These are phyloP conservation scores for Atkinsonella hypoxylon DNA, from an alignment of 2,329 filamentous ascomycete genomes.

Conservation along the genomic window DNA sequence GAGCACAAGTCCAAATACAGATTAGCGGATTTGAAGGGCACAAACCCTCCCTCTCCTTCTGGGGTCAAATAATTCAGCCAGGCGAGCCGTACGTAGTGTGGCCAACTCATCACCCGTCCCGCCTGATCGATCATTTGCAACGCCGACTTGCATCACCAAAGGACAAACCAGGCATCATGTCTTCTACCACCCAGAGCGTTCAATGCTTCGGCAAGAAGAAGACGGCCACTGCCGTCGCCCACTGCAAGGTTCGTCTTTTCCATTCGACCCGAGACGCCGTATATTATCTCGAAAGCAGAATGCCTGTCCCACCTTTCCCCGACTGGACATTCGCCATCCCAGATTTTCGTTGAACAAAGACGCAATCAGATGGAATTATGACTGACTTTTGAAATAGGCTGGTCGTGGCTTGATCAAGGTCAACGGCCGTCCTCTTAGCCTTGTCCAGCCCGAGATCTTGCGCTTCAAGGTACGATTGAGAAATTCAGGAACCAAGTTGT, in stretches of 20 bases:
- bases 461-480: slow-evolving; percentile 75
- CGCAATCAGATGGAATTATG: no score
- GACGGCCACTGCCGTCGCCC: slow-evolving; percentile 79
- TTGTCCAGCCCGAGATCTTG: slow-evolving; percentile 92
- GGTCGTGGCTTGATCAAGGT: slow-evolving; percentile 81
- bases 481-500: no score
- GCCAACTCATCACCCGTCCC: slow-evolving; percentile 6
- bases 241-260: slow-evolving; percentile 66
- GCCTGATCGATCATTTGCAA: slow-evolving; percentile 3
- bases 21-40: slow-evolving; percentile 20
- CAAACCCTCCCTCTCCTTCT: slow-evolving; percentile 18
- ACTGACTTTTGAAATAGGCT: slow-evolving; percentile 25
- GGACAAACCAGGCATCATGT: slow-evolving; percentile 48
- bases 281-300: no score
- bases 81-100: no score
- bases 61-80: slow-evolving; percentile 12
- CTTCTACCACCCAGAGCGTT: slow-evolving; percentile 64
- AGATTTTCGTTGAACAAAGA: slow-evolving; percentile 8
- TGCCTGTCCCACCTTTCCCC: no score
- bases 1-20: no score
- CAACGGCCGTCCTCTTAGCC: slow-evolving; percentile 89
- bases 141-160: slow-evolving; percentile 7
- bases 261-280: no score
- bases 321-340: no score
- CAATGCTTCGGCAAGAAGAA: slow-evolving; percentile 99